Base-by-base conservation (phyloP, 805 yeast species). In the Yueomyces sp. region DNA sequence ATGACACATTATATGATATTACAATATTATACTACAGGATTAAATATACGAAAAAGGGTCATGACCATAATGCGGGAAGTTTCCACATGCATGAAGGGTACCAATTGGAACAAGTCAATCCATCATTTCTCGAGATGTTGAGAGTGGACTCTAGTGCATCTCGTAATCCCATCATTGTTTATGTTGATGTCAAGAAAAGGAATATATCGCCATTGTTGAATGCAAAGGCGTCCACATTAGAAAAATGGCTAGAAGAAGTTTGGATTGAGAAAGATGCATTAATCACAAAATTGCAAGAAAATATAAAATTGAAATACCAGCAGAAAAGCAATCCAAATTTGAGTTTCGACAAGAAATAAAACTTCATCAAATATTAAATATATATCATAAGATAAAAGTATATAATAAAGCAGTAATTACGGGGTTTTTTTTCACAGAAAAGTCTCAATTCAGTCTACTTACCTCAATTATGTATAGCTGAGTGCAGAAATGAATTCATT, bases 261-360 rank as follows among this genome's bases (percentile, higher is more conserved):
- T 87, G 96, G 95, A 60, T 62, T 6, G 75, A 72, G 36, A 85
- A 85, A 55, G 95, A 87, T 54, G 66, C 56, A 44, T 47, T 68
- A 41, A 64, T 77, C 29, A 62, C 62, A 3, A 60, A 62, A 39
- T 60, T 72, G 48, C 64, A 69, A 46, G 56, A 49, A 30, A 62
- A 63, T 32, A 53, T 65, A 28, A 57, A 51, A 43, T 47, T 52
- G 26, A 48, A 26, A 33, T 19, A 19, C 19, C 19, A 19, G 19
- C 19, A 19, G 19, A 19, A 19, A 19, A 19, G 19, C 19, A 19
- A 19, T 19, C 19, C 19, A 19, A 19, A 19, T 19, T 19, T 19
- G 19, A 19, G 19, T 19, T 19, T 19, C 19, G 19, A 19, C 19
- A 19, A 19, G 19, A 19, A 19, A 19, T 19, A 19, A 19, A 19